Base-by-base conservation (phyloP, 1,284 basidiomycete species). In the Ustilago sp. region DNA sequence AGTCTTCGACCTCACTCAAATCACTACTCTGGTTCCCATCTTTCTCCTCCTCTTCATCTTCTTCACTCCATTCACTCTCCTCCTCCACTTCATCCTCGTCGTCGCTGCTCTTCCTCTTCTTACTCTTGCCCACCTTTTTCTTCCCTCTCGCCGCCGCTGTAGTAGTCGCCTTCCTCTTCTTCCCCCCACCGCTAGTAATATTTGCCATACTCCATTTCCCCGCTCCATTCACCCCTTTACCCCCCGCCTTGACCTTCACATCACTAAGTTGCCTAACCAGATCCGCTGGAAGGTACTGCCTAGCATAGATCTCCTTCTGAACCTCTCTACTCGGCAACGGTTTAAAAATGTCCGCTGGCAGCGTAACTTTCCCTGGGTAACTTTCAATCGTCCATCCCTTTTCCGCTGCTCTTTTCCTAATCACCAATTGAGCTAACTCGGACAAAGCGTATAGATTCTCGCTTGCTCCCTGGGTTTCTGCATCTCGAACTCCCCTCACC, bases 401-500 rank as follows among this genome's bases (percentile, higher is more conserved):
- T 3, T 87, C 76, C 38, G 90, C 89, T 0, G 93, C 92, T 23
- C 90, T 89, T 0, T 88, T 87, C 80, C 92, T 93, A 85, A 98
- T 93, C 39, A 97, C 88, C 73, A 94, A 90, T 86, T 97, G 93
- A 0, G 95, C 91, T 5, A 99, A 88, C 82, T 99, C 97, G 74
- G 92, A 91, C 55, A 94, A 88, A n/a, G 91, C 89, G 84, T 97
- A 98, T 35, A 99, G 88, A 82, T 93, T 93, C 93, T 82, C 79
- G 32, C 53, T 54, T 7, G 75, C 70, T 0, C 68, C 80, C 36
- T 74, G 66, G 2, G 59, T 63, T 19, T 77, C 74, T 0, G 90
- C 88, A 84, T 97, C 95, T 8, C 92, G 89, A 4, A 96, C 92
- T 0, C 93, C 93, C 88, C 98, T 99, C 66, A 92, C 89, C 83